Base-by-base conservation (phyloP, 148 eudicot species). In the Cornus controversa region DNA sequence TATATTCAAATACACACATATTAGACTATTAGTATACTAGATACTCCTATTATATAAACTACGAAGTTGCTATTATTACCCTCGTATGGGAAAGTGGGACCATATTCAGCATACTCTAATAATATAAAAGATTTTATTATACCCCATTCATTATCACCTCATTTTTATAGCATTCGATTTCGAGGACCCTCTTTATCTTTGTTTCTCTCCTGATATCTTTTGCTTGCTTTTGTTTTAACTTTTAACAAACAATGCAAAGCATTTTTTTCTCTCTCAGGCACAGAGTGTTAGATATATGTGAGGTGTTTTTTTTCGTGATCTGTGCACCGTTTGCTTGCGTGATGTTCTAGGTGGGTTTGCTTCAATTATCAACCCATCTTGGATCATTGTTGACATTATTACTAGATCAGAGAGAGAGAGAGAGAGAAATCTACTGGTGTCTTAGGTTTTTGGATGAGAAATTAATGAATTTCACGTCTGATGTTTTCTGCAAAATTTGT, bases 291-390 rank as follows among this genome's bases (percentile, higher is more conserved):
- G 24, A 16, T 1, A 18, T 20, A 20, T 60, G 29, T 22, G 67
- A 70, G 34, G 72, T 71, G 47, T 53, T 78, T 80, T 78, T 80
- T 65, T 79, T 78, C 83, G 86, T 81, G 84, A 80, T 74, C 74
- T 45, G 82, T 79, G 82, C 72, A 11, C 25, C 68, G 67, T 76
- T 70, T 76, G 66, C 71, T 70, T 76, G 66, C 71, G 82, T 74
- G 80, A 86, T 75, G 36, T 78, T 84, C 60, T 68, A 81, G 57
- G 66, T 22, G 72, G 84, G 85, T 50, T 71, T 63, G 77, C 70
- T 82, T 77, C 68, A 69, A 64, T 72, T 57, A 37, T 67, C 75
- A 47, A 70, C 75, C 26, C 75, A 63, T 37, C 71, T 71, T 83
- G 70, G 73, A 70, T 80, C 70, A 76, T 82, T 75, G 71, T 82